Evolutionary conservation across 2,329 filamentous ascomycete genomes (phyloP), one percentile per base, ranked within the genome.

Genomic region (Aspergillus tamarii): DNA sequence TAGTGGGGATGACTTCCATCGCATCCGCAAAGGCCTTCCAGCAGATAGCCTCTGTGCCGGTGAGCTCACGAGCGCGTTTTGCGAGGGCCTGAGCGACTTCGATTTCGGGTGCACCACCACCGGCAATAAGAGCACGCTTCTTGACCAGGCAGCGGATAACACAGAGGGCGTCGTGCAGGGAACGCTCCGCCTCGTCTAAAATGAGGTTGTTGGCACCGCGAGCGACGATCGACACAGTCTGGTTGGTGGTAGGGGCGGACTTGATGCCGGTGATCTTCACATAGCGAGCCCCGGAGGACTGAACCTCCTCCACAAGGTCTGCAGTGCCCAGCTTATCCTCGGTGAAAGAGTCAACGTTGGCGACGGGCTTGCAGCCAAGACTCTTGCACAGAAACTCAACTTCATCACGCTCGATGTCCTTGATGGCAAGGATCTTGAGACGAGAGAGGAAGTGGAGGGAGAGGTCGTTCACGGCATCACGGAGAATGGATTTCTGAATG

Each of bases 311-410:
- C 26, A 99, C 89, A 41, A 99, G 84, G 74, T 99, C 95, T 39
- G 95, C 95, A 48, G 89, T 91, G 68, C 94, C 95, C 61, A 99
- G 89, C 85, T 98, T 99, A 82, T 99, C 95, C 82, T 99, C 95
- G 21, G 93, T 95, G 83, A 99, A 99, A 14, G 94, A 97, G 80
- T 99, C 95, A 74, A 99, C 91, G 76, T 99, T 96, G 72, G 95
- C 95, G 75, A 99, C 95, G 57, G 95, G 95, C 84, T 99, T 99
- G 88, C 95, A 99, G 73, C 95, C 95, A 41, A 94, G 96, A 66
- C 92, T 96, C 84, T 98, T 99, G 91, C 94, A 98, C 80, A 99
- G 92, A 81, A 99, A 99, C 80, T 99, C 95, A 64, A 99, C 93
- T 82, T 99, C 95, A 75, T 99, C 95, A 67, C 95, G 90, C 85